Conservation (phyloP, 2,329 filamentous ascomycete species). For the Fusarium sp. region DNA sequence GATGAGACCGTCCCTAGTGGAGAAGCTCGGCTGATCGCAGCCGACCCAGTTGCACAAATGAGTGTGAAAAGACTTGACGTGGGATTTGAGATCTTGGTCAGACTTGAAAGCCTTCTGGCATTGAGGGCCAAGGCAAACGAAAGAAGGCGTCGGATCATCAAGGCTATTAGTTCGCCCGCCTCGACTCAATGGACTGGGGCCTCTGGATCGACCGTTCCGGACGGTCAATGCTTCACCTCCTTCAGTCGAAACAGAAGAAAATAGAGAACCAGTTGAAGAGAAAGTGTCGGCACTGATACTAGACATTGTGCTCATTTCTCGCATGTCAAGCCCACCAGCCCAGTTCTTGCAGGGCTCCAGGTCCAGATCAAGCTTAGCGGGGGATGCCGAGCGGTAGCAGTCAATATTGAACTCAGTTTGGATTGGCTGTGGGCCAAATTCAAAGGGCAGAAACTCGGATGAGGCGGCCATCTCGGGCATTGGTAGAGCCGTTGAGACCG, state of each 20-base stretch:
- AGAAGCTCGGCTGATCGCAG: conserved; percentile 56
- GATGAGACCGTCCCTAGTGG: conserved; percentile 56
- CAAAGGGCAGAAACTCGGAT: neutral
- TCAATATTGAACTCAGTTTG: conserved; percentile 25
- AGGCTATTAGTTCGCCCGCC: conserved; percentile 25
- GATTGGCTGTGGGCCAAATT: neutral
- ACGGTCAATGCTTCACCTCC: conserved; percentile 42
- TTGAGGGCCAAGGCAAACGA: conserved; percentile 49
- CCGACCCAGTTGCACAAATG: conserved; percentile 59
- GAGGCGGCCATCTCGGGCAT: conserved; percentile 6
- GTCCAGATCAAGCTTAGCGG: conserved; percentile 28
- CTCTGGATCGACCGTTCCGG: conserved; percentile 38
- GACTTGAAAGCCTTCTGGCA: conserved; percentile 48
- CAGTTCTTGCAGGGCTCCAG: conserved; percentile 18
- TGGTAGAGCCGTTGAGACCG: conserved; percentile 2
- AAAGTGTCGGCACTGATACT: conserved; percentile 46
- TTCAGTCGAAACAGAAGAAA: conserved; percentile 53
- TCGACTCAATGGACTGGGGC: conserved; percentile 45
- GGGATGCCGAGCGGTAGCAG: conserved; percentile 33
- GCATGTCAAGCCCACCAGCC: conserved; percentile 9
- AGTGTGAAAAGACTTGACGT: conserved; percentile 49
- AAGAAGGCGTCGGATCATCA: conserved; percentile 32
- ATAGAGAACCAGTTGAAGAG: conserved; percentile 51
- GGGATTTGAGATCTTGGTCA: conserved; percentile 44
- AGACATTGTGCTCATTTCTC: conserved; percentile 46